Evolutionary conservation across 2,329 filamentous ascomycete genomes (phyloP), one percentile per base, ranked within the genome.

Genomic region (Colletotrichum higginsianum): DNA sequence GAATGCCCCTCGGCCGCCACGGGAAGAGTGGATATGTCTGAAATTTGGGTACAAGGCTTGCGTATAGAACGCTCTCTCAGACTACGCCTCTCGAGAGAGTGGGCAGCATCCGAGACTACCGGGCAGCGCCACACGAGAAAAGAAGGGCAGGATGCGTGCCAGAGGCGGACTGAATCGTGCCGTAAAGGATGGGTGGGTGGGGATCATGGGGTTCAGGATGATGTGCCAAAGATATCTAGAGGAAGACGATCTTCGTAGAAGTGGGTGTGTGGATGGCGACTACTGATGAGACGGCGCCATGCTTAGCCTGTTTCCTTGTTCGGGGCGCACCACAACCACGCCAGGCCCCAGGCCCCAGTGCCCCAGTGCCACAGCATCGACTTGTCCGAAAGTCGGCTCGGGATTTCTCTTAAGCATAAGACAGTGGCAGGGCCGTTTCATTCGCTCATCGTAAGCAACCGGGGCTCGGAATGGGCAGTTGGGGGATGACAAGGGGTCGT

Each of bases 381-480:
- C 46, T 56, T 61, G 49, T 55, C 35, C 52, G 50, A 58, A 66
- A 21, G 21, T 35, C 38, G 60, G 42, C 23, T 72, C 60, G 65
- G 72, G 46, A 73, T 58, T 44, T 35, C 44, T 64, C 42, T 71
- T 64, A 69, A 72, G 61, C 68, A 68, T 72, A 73, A 61, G 68
- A 60, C 60, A 71, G 57, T 56, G 13, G 30, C 58, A 57, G 47
- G 60, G 61, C 47, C 44, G 15, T 64, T 42, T 56, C 44, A 66
- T 71, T 61, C 49, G 66, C 55, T 57, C 55, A 15, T 18, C 18
- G 6, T 44, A 50, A 66, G 18, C 11, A 61, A 35, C 55, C 72
- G 72, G 72, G 68, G 65, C 61, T 50, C 72, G 68, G 68, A 72
- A 73, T 69, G 64, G 64, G 64, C 53, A 71, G 52, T 68, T 68